Evolutionary conservation across 2,329 filamentous ascomycete species (phyloP), one percentile per base, ranked within the genome.

Genomic region (Sporothrix globosa): DNA sequence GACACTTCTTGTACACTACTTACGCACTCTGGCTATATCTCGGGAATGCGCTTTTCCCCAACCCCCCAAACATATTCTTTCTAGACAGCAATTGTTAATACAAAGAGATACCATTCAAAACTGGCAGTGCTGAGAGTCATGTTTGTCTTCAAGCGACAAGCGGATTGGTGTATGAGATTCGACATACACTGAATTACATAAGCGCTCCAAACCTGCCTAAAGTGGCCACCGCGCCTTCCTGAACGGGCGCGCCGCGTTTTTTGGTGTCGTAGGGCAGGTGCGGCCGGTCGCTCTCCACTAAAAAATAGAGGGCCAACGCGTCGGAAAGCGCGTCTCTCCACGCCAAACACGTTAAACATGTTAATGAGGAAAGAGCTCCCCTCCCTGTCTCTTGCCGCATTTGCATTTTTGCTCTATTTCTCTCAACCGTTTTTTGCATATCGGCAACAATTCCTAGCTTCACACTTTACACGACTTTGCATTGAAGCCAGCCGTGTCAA

Each of bases 321-420:
- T 68, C 69, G 53, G 63, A 60, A 67, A 68, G 61, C 69, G 69
- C 69, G 69, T 71, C 69, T 61, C 48, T 68, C 48, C 69, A 68
- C 69, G 41, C 39, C 66, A 24, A 50, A 44, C 44, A 65, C 61
- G 46, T 56, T 41, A 17, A 17, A 9, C 41, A 48, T 24, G 61
- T 65, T 65, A 48, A 50, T 34, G 44, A 34, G 41, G 58, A 48
- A 68, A 30, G 53, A 68, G 67, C 67, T 69, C 44, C 67, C 41
- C 67, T 50, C 53, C 24, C 67, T 61, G 24, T 19, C 10, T 19
- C 48, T 48, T 39, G 17, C 52, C 27, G 27, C 53, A 14, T 41
- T 60, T 60, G 27, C 41, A 19, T 34, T 44, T 60, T 41, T 41
- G 17, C 6, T 54, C 34, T 34, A 34, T 44, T 46, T 46, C 39